Base-by-base conservation (phyloP, 345 rosid genomes). In the Eucalyptus guilfoylei region DNA sequence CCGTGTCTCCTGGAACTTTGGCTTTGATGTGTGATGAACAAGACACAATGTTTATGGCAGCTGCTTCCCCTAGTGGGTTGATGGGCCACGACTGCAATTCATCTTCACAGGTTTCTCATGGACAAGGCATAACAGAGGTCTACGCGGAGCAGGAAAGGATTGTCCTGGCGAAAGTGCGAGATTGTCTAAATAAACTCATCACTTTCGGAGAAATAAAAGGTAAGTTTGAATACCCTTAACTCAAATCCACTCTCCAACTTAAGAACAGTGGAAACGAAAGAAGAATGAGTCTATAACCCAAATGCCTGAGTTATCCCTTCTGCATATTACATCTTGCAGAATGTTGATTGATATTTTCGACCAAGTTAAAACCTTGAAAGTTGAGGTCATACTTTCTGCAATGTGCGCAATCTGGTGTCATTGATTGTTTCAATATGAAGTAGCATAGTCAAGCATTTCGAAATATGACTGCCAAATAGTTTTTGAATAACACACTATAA, bases 11-110 rank as follows among this genome's bases (percentile, higher is more conserved):
- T 76, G 99, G 97, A 91, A 98, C 99, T 72, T 92, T 98, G 94
- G 99, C 97, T 88, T 93, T 98, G 92, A 98, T 98, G 99, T 98
- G 99, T 88, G 98, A 98, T 92, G 99, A 98, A 90, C 95, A 97
- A 89, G 99, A 97, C 89, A 91, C 98, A 14, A 94, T 98, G 92
- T 95, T 96, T 88, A 94, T 94, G 95, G 92, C 94, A 80, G 93
- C 95, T 89, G 60, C 99, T 92, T 94, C 98, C 81, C 93, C 96
- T 83, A 93, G 90, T 90, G 94, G 96, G 69, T 90, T 94, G 88
- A 90, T 91, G 60, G 95, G 92, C 88, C 89, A 89, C 86, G 94
- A 95, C 91, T 92, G 94, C 88, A 89, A 92, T 91, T 86, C 94
- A 89, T 91, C 94, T 88, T 92, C 94, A 85, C 95, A 93, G 91